phyloP scores from a whole-genome alignment of 139 green algal species.

The Chlamydomonas sp. region DNA sequence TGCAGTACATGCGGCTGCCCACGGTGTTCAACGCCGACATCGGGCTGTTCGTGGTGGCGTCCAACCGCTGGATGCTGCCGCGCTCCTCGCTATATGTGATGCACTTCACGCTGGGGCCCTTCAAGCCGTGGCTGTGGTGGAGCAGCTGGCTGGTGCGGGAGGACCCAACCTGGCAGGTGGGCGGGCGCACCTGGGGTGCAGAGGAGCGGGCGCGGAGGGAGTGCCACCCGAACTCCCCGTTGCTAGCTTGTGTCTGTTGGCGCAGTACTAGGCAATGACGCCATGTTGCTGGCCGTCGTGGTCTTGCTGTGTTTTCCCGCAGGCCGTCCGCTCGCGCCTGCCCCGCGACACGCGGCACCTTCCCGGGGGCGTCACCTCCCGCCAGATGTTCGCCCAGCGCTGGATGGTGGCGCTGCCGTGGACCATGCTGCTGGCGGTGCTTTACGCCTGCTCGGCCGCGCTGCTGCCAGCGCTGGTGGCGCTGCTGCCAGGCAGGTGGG shows the following conservation, averaged over 20 bases:
- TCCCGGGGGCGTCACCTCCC: background rate
- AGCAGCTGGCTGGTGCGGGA: slow-evolving; percentile 67
- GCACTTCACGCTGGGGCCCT: slow-evolving; percentile 80
- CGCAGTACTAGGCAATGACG: too few relatives aligned
- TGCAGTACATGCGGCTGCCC: slow-evolving; percentile 67
- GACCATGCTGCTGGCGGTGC: background rate
- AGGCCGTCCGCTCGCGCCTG: slow-evolving; percentile 29
- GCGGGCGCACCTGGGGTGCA: slow-evolving; percentile 1
- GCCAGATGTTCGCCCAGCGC: slow-evolving; percentile 37
- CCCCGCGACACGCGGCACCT: slow-evolving; percentile 1
- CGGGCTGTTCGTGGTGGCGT: slow-evolving; percentile 76
- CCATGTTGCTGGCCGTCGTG: too few relatives aligned
- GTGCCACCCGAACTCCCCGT: too few relatives aligned
- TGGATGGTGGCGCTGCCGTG: slow-evolving; percentile 29
- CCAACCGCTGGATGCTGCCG: slow-evolving; percentile 71
- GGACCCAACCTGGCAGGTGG: slow-evolving; percentile 50
- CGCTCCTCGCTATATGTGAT: slow-evolving; percentile 62
- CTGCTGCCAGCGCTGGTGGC: background rate
- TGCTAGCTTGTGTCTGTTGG: too few relatives aligned
- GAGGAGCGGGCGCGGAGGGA: background rate
- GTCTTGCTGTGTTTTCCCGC: background rate
- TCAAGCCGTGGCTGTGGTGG: slow-evolving; percentile 89
- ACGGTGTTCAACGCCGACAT: slow-evolving; percentile 81
- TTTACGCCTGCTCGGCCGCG: slow-evolving; percentile 1
- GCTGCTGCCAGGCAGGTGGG: background rate